A percentile compares a stretch with the other conserved stretches of the same genome.
phyloP scores from a whole-genome alignment of 2,329 filamentous ascomycete genomes.

The Tolypocladium ophioglossoides region DNA sequence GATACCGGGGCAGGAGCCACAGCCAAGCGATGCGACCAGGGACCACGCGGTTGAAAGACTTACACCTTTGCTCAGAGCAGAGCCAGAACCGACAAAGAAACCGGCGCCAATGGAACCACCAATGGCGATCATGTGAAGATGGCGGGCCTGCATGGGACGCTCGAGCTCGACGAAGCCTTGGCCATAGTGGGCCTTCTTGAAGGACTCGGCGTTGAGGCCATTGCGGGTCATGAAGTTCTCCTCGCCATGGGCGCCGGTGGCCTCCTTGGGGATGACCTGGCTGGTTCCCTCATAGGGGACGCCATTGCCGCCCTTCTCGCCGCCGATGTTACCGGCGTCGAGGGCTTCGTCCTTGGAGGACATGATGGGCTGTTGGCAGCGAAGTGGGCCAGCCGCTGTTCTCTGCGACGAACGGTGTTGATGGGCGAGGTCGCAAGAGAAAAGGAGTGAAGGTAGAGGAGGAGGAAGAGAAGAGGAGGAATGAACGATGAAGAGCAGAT shows the following conservation, averaged over 20 bases:
- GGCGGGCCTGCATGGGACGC: constrained; percentile 38
- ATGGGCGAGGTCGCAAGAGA: background rate
- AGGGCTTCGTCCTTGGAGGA: constrained; percentile 8
- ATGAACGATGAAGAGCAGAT: background rate
- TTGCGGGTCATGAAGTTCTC: constrained; percentile 24
- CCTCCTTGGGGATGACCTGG: constrained; percentile 6
- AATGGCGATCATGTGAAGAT: constrained; percentile 50
- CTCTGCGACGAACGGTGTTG: background rate
- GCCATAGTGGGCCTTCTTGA: constrained; percentile 25
- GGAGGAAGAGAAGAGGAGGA: background rate
- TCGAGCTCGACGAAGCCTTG: constrained; percentile 24
- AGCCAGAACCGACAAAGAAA: constrained; percentile 41
- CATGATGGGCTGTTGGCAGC: constrained; percentile 5
- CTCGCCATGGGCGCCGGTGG: constrained; percentile 7
- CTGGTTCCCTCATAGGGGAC: constrained; percentile 7
- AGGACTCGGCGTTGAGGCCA: constrained; percentile 26
- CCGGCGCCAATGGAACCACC: constrained; percentile 25
- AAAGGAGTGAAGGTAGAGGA: background rate
- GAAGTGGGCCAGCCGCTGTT: background rate
- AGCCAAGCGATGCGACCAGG: background rate
- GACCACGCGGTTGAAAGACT: constrained; percentile 8
- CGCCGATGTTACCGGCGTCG: constrained; percentile 3
- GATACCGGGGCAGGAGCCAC: background rate
- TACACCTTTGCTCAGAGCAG: constrained; percentile 36
- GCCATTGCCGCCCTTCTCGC: constrained; percentile 10